Percentiles rank a stretch among this genome's conserved stretches.
Conservation (phyloP, 225 moss, liverwort and hornwort genomes). For the Climacium dendroides region DNA sequence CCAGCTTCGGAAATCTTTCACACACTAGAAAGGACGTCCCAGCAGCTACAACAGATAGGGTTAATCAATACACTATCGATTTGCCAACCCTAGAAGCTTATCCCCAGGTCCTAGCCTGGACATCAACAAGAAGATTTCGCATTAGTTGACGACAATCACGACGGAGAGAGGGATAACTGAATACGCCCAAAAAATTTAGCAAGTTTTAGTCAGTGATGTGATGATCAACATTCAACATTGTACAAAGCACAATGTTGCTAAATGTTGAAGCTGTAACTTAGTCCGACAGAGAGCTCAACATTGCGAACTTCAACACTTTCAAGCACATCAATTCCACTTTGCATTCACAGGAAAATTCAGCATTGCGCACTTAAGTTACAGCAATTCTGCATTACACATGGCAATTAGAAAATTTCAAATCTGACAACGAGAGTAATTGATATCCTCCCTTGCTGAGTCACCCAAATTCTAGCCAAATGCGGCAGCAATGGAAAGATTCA, state of each 20-base stretch:
- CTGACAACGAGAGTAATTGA: background rate
- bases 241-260: background rate
- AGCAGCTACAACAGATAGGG: background rate
- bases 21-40: background rate
- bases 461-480: background rate
- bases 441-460: background rate
- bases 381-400: background rate
- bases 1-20: background rate
- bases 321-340: background rate
- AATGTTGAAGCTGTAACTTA: too few relatives aligned
- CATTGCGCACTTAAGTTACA: too few relatives aligned
- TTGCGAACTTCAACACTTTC: background rate
- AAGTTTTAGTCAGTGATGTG: background rate
- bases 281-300: background rate
- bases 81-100: too few relatives aligned
- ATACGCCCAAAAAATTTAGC: background rate
- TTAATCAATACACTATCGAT: background rate
- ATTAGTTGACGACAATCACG: background rate
- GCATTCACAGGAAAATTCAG: background rate
- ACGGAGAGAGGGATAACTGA: background rate
- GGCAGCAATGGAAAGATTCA: background rate
- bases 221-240: background rate
- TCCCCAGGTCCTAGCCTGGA: too few relatives aligned
- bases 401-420: background rate
- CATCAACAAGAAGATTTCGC: background rate